Evolutionary conservation across 352 stramenopile genomes (phyloP).

Genomic region (Globisporangium splendens): DNA sequence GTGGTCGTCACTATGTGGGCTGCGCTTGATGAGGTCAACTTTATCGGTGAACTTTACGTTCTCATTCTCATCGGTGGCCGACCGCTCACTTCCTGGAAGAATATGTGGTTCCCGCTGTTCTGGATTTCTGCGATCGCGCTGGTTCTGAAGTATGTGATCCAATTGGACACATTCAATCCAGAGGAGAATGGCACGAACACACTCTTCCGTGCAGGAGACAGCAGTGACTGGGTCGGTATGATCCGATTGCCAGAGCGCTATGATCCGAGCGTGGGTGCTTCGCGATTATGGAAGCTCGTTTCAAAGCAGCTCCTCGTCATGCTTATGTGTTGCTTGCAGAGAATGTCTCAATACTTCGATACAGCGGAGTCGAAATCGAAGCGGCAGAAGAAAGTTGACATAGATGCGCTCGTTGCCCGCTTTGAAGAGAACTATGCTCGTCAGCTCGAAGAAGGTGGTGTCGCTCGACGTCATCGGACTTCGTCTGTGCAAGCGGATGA

Average conservation of each 20-base stretch:
- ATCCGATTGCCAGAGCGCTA: slow-evolving; percentile 49
- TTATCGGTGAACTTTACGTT: slow-evolving; percentile 63
- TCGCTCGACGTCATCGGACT: slow-evolving; percentile 28
- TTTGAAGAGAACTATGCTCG: slow-evolving; percentile 51
- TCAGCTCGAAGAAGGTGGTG: slow-evolving; percentile 33
- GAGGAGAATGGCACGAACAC: slow-evolving; percentile 22
- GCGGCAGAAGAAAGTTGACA: slow-evolving; percentile 29
- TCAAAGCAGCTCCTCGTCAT: slow-evolving; percentile 63
- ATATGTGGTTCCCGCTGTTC: slow-evolving; percentile 76
- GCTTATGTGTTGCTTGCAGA: slow-evolving; percentile 70
- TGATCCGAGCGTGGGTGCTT: slow-evolving; percentile 22
- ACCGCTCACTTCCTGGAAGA: slow-evolving; percentile 59
- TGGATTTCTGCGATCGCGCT: slow-evolving; percentile 65
- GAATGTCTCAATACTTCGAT: slow-evolving; percentile 70
- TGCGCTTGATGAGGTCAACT: slow-evolving; percentile 56
- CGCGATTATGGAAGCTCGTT: slow-evolving; percentile 48
- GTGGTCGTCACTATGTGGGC: slow-evolving; percentile 70
- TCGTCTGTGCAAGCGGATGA: slow-evolving; percentile 55
- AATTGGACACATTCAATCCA: slow-evolving; percentile 52
- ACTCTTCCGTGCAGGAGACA: slow-evolving; percentile 43
- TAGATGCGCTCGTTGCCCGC: slow-evolving; percentile 31
- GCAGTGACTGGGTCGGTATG: slow-evolving; percentile 55
- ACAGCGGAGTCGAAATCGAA: slow-evolving; percentile 31
- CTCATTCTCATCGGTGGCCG: slow-evolving; percentile 55
- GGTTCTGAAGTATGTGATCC: slow-evolving; percentile 61